Percentiles rank a stretch among this genome's conserved stretches.
These are phyloP conservation scores for Zoysia japonica DNA, from an alignment of 176 grass and related monocot genomes.

Conservation along the genomic window DNA sequence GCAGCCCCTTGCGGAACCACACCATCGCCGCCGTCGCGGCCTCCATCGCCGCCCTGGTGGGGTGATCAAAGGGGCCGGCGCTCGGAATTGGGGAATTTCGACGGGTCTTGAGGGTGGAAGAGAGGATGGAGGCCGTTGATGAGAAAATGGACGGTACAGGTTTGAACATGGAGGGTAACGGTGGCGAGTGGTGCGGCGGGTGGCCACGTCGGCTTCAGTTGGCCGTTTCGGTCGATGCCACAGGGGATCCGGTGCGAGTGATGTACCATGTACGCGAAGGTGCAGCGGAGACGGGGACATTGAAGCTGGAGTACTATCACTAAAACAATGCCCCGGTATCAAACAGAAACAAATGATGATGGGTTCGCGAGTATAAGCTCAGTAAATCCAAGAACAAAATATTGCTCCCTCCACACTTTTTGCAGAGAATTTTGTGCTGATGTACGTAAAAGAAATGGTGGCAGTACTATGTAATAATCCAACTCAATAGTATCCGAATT, in stretches of 20 bases:
- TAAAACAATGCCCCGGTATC: not conserved
- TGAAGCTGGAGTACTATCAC: no score
- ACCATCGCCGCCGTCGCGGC: slow-evolving; percentile 60
- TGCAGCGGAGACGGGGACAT: not conserved
- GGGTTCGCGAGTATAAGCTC: not conserved
- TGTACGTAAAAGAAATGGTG: no score
- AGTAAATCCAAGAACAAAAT: not conserved
- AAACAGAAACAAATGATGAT: not conserved
- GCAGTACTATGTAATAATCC: not conserved
- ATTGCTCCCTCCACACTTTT: not conserved
- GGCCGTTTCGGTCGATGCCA: not conserved
- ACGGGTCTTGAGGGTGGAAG: not conserved
- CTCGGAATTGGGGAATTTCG: slow-evolving; percentile 13
- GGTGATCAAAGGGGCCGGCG: not conserved
- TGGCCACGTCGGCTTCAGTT: slow-evolving; percentile 52
- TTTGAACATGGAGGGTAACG: slow-evolving; percentile 46
- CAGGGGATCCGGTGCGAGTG: not conserved
- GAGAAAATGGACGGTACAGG: slow-evolving; percentile 27
- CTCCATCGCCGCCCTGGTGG: slow-evolving; percentile 21
- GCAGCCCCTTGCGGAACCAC: slow-evolving; percentile 89
- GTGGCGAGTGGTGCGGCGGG: slow-evolving; percentile 38
- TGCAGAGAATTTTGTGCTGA: no score
- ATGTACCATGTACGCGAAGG: not conserved
- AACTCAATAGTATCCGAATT: not conserved
- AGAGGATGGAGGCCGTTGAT: not conserved